Percentiles rank a stretch among this genome's conserved stretches.
These are phyloP conservation scores for Tetracentron sinense DNA, from an alignment of 164 flowering plant genomes.

Conservation along the genomic window DNA sequence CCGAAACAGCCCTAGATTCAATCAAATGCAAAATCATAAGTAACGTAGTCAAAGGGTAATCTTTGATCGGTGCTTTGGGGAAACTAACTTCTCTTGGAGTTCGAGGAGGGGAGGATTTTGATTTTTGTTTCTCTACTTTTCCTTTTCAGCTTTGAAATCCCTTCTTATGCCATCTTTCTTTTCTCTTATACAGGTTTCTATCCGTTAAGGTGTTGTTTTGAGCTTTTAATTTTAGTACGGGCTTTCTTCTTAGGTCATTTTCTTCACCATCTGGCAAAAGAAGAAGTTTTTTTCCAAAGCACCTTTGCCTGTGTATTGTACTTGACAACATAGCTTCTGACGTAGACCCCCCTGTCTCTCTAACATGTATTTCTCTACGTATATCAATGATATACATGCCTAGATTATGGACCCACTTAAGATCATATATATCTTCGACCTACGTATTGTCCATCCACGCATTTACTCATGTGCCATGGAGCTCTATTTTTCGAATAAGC, in stretches of 20 bases:
- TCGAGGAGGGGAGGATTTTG: slow-evolving; percentile 14
- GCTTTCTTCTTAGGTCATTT: slow-evolving; percentile 8
- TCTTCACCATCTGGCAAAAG: slow-evolving; percentile 1
- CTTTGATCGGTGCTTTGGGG: slow-evolving; percentile 36
- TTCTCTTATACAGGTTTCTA: not conserved
- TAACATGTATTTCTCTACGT: not conserved
- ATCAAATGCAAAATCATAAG: slow-evolving; percentile 6
- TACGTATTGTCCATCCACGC: too few species aligned
- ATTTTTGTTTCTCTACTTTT: slow-evolving; percentile 27
- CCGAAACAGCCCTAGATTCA: slow-evolving; percentile 5
- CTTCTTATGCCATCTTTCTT: not conserved
- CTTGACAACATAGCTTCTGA: not conserved
- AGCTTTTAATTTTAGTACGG: not conserved
- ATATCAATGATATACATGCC: too few species aligned
- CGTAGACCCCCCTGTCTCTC: not conserved
- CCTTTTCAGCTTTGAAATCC: slow-evolving; percentile 33
- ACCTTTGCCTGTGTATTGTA: not conserved
- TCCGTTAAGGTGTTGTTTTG: not conserved
- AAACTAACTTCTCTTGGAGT: slow-evolving; percentile 28
- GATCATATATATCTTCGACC: too few species aligned
- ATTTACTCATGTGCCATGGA: too few species aligned
- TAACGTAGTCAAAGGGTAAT: slow-evolving; percentile 38
- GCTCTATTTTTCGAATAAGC: too few species aligned
- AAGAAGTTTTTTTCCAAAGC: not conserved
- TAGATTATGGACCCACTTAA: too few species aligned